Percentiles rank a stretch among this genome's conserved stretches.
These are phyloP conservation scores for Lactifluus volemus DNA, from an alignment of 768 basidiomycete species.

Conservation along the genomic window DNA sequence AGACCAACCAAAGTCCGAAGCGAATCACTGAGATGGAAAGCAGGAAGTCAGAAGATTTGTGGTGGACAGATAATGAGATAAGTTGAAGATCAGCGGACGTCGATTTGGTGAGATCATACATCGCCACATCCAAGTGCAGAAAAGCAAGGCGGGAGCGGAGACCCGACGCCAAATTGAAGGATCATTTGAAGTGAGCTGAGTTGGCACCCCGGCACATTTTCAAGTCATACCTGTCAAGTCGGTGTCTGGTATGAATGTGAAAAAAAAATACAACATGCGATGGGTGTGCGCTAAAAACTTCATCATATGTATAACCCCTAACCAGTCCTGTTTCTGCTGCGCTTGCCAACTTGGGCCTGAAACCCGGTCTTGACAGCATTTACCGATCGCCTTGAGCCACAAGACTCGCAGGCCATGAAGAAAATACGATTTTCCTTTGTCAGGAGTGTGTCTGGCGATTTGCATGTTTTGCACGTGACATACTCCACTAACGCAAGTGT, in stretches of 20 bases:
- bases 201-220: neutral
- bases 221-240: slow-evolving; percentile 15
- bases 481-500: slow-evolving; percentile 66
- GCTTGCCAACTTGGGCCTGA: slow-evolving; percentile 90
- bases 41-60: slow-evolving; percentile 12
- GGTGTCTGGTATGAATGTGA: slow-evolving; percentile 11
- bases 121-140: slow-evolving; percentile 10
- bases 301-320: slow-evolving; percentile 23
- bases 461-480: slow-evolving; percentile 99
- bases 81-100: slow-evolving; percentile 18
- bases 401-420: slow-evolving; percentile 93
- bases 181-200: slow-evolving; percentile 10
- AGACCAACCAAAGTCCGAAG: slow-evolving; percentile 15
- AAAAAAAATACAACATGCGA: slow-evolving; percentile 20
- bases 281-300: slow-evolving; percentile 14
- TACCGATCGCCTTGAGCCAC: slow-evolving; percentile 85
- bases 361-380: slow-evolving; percentile 97
- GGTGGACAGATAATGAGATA: slow-evolving; percentile 8
- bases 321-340: slow-evolving; percentile 74
- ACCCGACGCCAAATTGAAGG: slow-evolving; percentile 5
- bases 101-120: slow-evolving; percentile 17
- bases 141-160: slow-evolving; percentile 5
- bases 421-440: slow-evolving; percentile 98
- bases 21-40: slow-evolving; percentile 16
- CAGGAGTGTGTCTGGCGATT: slow-evolving; percentile 93